These are phyloP conservation scores for Urostyla sp. DNA, from an alignment of 73 alveolate species.

Conservation along the genomic window DNA sequence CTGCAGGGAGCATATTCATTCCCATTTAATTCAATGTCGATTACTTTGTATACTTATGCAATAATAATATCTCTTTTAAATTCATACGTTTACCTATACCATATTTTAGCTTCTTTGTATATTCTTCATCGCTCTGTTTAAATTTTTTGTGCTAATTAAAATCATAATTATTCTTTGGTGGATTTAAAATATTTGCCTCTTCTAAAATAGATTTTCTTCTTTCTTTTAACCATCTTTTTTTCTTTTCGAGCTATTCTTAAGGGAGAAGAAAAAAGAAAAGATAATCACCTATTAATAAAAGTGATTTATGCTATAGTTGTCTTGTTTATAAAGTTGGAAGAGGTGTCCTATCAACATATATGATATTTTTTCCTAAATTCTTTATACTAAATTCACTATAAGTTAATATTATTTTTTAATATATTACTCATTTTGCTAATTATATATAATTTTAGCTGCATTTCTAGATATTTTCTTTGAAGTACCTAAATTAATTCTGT, in stretches of 20 bases:
- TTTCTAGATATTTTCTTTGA: slow-evolving; percentile 21
- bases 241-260: slow-evolving; percentile 40
- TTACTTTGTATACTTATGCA: too few species aligned
- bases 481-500: neutral
- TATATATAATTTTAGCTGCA: slow-evolving; percentile 21
- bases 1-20: slow-evolving; percentile 40
- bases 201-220: slow-evolving; percentile 39
- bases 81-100: slow-evolving; percentile 53
- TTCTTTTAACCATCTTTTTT: slow-evolving; percentile 34
- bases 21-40: slow-evolving; percentile 43
- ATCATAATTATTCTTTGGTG: slow-evolving; percentile 57
- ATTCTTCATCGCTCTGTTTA: neutral
- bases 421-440: slow-evolving; percentile 28
- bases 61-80: slow-evolving; percentile 43
- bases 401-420: neutral
- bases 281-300: slow-evolving; percentile 38
- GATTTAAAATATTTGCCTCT: slow-evolving; percentile 49
- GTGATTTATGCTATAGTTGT: slow-evolving; percentile 28
- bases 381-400: slow-evolving; percentile 14
- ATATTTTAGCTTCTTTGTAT: slow-evolving; percentile 22
- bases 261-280: slow-evolving; percentile 48
- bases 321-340: slow-evolving; percentile 8
- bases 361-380: slow-evolving; percentile 28
- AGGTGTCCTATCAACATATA: slow-evolving; percentile 44
- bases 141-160: slow-evolving; percentile 6